A percentile compares a stretch with the other conserved stretches of the same genome.
These are phyloP conservation scores for Metarhizium humberi DNA, from an alignment of 2,329 filamentous ascomycete genomes.

Conservation along the genomic window DNA sequence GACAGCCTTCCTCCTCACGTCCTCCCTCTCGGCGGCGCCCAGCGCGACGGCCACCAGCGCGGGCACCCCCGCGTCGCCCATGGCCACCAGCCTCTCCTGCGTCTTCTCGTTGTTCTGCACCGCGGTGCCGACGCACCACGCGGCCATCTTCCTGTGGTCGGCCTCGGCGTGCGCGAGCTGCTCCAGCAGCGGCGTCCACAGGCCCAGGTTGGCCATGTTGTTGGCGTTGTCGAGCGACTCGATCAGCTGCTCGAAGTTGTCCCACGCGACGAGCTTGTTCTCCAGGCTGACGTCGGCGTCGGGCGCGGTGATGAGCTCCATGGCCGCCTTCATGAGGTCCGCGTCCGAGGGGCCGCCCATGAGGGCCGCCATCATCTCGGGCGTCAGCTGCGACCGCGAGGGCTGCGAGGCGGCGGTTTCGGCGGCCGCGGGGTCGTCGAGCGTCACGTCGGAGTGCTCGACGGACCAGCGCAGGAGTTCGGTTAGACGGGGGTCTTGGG, in stretches of 20 bases:
- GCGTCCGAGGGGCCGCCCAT: slow-evolving; percentile 84
- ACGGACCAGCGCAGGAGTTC: slow-evolving; percentile 72
- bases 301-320: slow-evolving; percentile 61
- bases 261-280: slow-evolving; percentile 74
- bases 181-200: slow-evolving; percentile 74
- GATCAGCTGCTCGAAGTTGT: slow-evolving; percentile 90
- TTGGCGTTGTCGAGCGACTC: slow-evolving; percentile 96
- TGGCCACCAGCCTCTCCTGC: slow-evolving; percentile 59
- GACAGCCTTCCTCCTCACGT: slow-evolving; percentile 76
- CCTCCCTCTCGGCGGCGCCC: slow-evolving; percentile 34
- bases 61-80: slow-evolving; percentile 52
- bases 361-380: slow-evolving; percentile 63
- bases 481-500: slow-evolving; percentile 54
- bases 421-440: slow-evolving; percentile 17
- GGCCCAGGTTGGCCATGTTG: slow-evolving; percentile 67
- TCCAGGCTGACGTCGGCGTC: slow-evolving; percentile 58
- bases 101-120: slow-evolving; percentile 90
- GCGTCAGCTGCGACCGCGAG: slow-evolving; percentile 42
- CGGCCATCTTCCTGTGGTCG: slow-evolving; percentile 73
- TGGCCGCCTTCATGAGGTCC: slow-evolving; percentile 80
- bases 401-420: slow-evolving; percentile 21
- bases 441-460: slow-evolving; percentile 32
- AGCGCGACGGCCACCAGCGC: slow-evolving; percentile 58
- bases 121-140: slow-evolving; percentile 90
- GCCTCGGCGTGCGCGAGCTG: slow-evolving; percentile 59